phyloP scores from a whole-genome alignment of 2,329 filamentous ascomycete species.

The Epicoccum nigrum region DNA sequence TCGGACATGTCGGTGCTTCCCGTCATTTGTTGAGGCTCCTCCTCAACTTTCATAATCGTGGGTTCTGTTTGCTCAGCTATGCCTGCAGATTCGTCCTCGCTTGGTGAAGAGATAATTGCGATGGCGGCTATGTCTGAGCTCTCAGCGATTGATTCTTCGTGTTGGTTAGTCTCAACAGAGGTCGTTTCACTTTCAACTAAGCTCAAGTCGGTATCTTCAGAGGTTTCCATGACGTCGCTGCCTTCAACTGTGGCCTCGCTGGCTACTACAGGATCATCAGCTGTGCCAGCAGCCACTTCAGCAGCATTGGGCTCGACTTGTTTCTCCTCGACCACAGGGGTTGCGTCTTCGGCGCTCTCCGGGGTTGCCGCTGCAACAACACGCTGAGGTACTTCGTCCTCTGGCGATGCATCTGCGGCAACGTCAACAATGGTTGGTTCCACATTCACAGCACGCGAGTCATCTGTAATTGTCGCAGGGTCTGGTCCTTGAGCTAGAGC shows the following conservation, averaged over 20 bases:
- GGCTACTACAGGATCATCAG: not conserved
- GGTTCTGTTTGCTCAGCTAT: not conserved
- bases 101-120: not conserved
- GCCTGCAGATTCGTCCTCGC: not conserved
- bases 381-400: not conserved
- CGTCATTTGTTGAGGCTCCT: not conserved
- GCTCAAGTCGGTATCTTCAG: conserved; percentile 4
- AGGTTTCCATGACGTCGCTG: not conserved
- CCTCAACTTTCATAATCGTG: not conserved
- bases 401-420: not conserved
- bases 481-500: too few relatives aligned
- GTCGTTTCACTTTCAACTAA: conserved; percentile 4
- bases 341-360: not conserved
- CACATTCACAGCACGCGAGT: not conserved
- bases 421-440: not conserved
- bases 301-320: not conserved
- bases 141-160: not conserved
- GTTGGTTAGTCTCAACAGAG: not conserved
- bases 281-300: not conserved
- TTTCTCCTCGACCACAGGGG: not conserved
- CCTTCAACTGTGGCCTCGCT: conserved; percentile 6
- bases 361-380: not conserved
- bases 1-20: too few relatives aligned
- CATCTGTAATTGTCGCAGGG: not conserved
- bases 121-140: not conserved